Base-by-base conservation (phyloP, 441 rosid species). In the Capsella rubella region DNA sequence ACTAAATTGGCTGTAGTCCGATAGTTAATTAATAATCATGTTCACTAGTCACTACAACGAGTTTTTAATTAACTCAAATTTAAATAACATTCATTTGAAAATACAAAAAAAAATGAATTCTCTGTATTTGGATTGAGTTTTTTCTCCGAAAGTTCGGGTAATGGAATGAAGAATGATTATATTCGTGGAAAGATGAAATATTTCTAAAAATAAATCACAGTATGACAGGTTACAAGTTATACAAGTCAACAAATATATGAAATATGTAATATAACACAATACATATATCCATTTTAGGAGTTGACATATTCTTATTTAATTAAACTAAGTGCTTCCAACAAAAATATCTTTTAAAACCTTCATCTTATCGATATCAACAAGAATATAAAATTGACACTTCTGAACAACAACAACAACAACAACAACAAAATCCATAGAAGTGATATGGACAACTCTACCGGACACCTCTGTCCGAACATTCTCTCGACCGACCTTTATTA, bases 231-330 rank as follows among this genome's bases (percentile, higher is more conserved):
- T 35, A 37, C 40, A 57, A 25, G 49, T 32, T 43, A 52, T 32
- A 21, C n/a, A 60, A 75, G 79, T 69, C 79, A 76, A 69, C n/a
- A 54, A 25, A 45, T 4, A 69, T n/a, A 75, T 14, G 2, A 43
- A 61, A 32, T 29, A 68, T 60, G 49, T 61, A 50, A 54, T 18
- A n/a, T 7, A 34, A 60, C 39, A 74, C 15, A 53, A 54, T n/a
- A 43, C 13, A 42, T 21, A 42, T 21, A 59, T 74, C 64, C 55
- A 61, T 52, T 61, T 28, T 7, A 75, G 69, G 70, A 47, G 71
- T 69, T 62, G 75, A 63, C 79, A 68, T 60, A 68, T 75, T 60
- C 60, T 75, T 32, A 52, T 69, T 75, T 62, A 51, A 28, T 32
- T n/a, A 27, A 39, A 14, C 70, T 69, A 69, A 21, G 75, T 76